phyloP scores from a whole-genome alignment of 1,284 basidiomycete genomes.

The Sanguinoderma infundibulare region DNA sequence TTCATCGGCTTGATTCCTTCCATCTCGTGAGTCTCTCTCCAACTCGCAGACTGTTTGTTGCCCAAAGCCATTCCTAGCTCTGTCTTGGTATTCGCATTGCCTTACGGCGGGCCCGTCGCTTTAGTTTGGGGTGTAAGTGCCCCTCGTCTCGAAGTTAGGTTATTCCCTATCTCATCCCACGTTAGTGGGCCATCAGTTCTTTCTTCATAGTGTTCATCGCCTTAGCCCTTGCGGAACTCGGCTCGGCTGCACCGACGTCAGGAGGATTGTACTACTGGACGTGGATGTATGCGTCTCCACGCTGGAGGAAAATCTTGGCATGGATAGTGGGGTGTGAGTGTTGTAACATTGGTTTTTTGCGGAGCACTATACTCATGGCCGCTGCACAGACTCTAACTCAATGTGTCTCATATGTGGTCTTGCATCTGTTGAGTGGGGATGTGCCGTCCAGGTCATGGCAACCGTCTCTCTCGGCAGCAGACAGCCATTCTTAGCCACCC shows the following conservation, averaged over 20 bases:
- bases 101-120: slow-evolving; percentile 76
- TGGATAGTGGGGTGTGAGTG: slow-evolving; percentile 78
- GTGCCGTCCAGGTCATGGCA: slow-evolving; percentile 68
- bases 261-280: slow-evolving; percentile 87
- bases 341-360: too few species aligned
- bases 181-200: slow-evolving; percentile 54
- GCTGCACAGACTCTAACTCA: slow-evolving; percentile 31
- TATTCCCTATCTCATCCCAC: not conserved
- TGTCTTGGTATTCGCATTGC: slow-evolving; percentile 72
- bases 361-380: not conserved
- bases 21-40: slow-evolving; percentile 31
- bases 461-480: slow-evolving; percentile 63
- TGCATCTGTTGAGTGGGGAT: slow-evolving; percentile 81
- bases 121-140: slow-evolving; percentile 77
- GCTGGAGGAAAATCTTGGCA: slow-evolving; percentile 65
- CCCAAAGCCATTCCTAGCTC: slow-evolving; percentile 36
- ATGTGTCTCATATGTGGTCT: slow-evolving; percentile 68
- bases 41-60: not conserved
- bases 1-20: slow-evolving; percentile 57
- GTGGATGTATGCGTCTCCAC: slow-evolving; percentile 64
- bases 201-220: slow-evolving; percentile 66
- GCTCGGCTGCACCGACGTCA: slow-evolving; percentile 72
- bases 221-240: slow-evolving; percentile 71
- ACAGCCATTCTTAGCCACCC: slow-evolving; percentile 54
- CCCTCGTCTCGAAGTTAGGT: not conserved